These are phyloP conservation scores for Saccharomycopsis babjevae DNA, from an alignment of 805 yeast species.

Conservation along the genomic window DNA sequence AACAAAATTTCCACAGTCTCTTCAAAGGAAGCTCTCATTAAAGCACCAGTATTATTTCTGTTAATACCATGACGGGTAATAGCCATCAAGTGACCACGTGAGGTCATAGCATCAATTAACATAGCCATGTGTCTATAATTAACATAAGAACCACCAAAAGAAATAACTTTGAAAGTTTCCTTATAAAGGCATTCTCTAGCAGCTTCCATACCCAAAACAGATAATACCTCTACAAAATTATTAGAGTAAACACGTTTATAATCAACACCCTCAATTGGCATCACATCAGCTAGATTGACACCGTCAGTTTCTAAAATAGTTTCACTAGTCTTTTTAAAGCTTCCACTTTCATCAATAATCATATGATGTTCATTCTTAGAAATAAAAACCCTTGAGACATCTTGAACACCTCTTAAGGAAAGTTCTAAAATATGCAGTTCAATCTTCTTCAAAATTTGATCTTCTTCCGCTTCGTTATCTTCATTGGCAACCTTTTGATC, in stretches of 20 bases:
- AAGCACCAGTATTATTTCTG: conserved; percentile 96
- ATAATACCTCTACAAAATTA: conserved; percentile 90
- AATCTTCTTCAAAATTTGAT: conserved; percentile 86
- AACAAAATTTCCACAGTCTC: conserved; percentile 96
- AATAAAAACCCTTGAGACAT: conserved; percentile 76
- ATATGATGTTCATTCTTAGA: conserved; percentile 32
- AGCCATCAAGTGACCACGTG: conserved; percentile 96
- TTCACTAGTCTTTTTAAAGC: conserved; percentile 78
- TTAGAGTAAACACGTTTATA: conserved; percentile 85
- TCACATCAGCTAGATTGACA: conserved; percentile 88
- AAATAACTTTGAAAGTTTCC: conserved; percentile 94
- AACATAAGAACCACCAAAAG: conserved; percentile 98
- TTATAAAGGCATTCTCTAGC: conserved; percentile 89
- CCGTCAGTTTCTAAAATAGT: conserved; percentile 99
- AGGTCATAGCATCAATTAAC: conserved; percentile 96
- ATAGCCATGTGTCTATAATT: conserved; percentile 98
- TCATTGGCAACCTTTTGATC: conserved; percentile 90
- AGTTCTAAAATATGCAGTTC: conserved; percentile 96
- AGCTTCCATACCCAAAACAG: conserved; percentile 97
- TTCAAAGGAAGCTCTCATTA: conserved; percentile 98
- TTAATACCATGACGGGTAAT: conserved; percentile 99
- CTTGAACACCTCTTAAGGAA: conserved; percentile 90
- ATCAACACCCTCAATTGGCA: conserved; percentile 93
- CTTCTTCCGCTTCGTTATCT: conserved; percentile 93
- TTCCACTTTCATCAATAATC: conserved; percentile 68